Base-by-base conservation (phyloP, 2,329 filamentous ascomycete genomes). In the Penicillium sp. region DNA sequence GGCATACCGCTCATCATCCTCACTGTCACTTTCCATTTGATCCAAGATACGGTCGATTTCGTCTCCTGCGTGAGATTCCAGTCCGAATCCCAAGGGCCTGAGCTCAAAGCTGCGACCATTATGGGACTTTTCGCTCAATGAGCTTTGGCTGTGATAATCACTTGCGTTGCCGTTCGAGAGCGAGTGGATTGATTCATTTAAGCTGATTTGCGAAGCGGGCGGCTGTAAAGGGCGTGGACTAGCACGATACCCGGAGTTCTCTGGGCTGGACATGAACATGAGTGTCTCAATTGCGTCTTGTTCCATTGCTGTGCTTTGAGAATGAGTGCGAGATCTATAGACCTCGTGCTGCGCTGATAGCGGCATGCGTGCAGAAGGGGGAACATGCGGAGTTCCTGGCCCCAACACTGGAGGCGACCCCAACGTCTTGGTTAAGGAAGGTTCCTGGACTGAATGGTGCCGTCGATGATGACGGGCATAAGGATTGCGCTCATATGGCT, bases 231-330 rank as follows among this genome's bases (percentile, higher is more conserved):
- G 64, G 4, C 68, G 71, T n/a, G 74, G 73, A 50, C 67, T 71
- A 9, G 75, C 69, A 44, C 74, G 74, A 58, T 77, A 78, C 1
- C 75, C 76, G 5, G 78, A 79, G 53, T 80, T 78, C 31, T 75
- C 78, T 1, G 79, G 79, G 53, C 79, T 81, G 42, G 78, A 79
- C 79, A 81, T 80, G 65, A 80, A 80, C 9, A 81, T 65, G 10
- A 81, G 64, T 0, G 78, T 80, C 65, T 81, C 79, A n/a, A 81
- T 79, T 11, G 79, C 79, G 57, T 81, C 79, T 58, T 79, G 75
- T 60, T 81, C 79, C 76, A 80, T 79, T 1, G 74, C 71, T 16
- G 76, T 75, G 51, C 73, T 79, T 58, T 78, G 75, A 46, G 74
- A 76, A 6, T 76, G 73, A 0, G 74, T 76, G 47, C 73, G 67